phyloP scores from a whole-genome alignment of 2,329 filamentous ascomycete genomes.

The Teratosphaeria nubilosa region DNA sequence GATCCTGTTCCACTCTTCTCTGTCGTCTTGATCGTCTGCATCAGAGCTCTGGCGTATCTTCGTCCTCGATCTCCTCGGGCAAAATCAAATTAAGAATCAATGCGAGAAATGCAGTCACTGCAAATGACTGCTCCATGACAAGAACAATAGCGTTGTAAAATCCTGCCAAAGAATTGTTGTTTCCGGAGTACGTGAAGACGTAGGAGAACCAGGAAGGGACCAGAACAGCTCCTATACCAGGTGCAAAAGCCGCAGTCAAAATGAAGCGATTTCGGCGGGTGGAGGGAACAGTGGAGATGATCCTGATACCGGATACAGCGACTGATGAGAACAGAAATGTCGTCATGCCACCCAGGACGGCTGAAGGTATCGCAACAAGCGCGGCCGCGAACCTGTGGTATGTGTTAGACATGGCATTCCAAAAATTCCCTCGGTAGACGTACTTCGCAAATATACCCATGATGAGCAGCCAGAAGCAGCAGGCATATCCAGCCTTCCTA shows the following conservation, averaged over 20 bases:
- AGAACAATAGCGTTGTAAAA: slow-evolving; percentile 58
- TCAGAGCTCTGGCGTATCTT: slow-evolving; percentile 33
- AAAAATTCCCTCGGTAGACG: neutral
- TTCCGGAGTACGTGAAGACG: slow-evolving; percentile 63
- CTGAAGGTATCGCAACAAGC: slow-evolving; percentile 60
- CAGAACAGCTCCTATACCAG: slow-evolving; percentile 53
- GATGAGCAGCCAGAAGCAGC: slow-evolving; percentile 64
- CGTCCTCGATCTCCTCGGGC: slow-evolving; percentile 65
- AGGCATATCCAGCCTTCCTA: slow-evolving; percentile 68
- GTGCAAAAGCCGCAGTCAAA: slow-evolving; percentile 60
- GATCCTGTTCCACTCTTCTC: slow-evolving; percentile 32
- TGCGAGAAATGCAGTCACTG: slow-evolving; percentile 62
- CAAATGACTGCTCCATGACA: slow-evolving; percentile 51
- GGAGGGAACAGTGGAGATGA: slow-evolving; percentile 61
- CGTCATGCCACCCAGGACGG: slow-evolving; percentile 45
- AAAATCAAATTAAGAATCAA: slow-evolving; percentile 65
- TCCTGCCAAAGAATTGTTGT: slow-evolving; percentile 57
- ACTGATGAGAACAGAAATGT: slow-evolving; percentile 73
- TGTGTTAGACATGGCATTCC: neutral
- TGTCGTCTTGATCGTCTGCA: slow-evolving; percentile 28
- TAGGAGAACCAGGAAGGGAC: slow-evolving; percentile 35
- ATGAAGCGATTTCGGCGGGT: slow-evolving; percentile 76
- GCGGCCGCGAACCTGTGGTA: slow-evolving; percentile 56
- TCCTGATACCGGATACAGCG: slow-evolving; percentile 65
- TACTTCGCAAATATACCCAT: slow-evolving; percentile 72